Evolutionary conservation across 129 eudicot species (phyloP).

Genomic region (Cynara cardunculus): DNA sequence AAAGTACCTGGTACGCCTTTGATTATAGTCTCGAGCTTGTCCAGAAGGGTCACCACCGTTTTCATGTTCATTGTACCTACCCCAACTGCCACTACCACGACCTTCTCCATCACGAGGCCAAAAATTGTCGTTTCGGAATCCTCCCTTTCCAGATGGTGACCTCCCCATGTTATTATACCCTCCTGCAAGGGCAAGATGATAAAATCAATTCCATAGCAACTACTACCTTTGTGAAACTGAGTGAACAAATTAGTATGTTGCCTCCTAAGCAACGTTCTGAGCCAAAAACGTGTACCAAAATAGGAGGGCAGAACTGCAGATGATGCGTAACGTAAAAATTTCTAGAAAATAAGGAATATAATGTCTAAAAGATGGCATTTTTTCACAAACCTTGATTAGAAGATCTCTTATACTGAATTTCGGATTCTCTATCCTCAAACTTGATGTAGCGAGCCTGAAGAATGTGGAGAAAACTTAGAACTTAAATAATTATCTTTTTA

Average conservation of each 20-base stretch:
- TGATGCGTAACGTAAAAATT: background rate
- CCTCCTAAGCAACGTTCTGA: background rate
- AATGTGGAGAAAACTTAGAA: background rate
- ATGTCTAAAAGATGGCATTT: background rate
- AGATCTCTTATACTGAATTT: constrained; percentile 36
- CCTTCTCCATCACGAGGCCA: constrained; percentile 50
- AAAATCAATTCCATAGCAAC: background rate
- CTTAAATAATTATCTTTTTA: background rate
- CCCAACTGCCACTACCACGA: constrained; percentile 20
- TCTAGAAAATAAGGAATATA: background rate
- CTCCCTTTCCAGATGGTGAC: constrained; percentile 42
- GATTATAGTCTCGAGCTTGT: constrained; percentile 26
- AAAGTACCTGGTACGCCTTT: constrained; percentile 5
- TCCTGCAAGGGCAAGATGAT: constrained; percentile 30
- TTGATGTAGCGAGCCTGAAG: constrained; percentile 29
- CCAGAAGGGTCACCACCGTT: constrained; percentile 13
- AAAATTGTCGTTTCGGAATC: constrained; percentile 39
- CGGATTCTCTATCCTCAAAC: constrained; percentile 15
- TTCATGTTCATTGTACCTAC: constrained; percentile 20
- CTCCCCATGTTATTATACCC: constrained; percentile 44
- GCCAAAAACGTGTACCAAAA: background rate
- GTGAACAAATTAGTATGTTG: background rate
- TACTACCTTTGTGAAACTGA: background rate
- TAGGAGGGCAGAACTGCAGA: background rate
- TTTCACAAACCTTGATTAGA: constrained; percentile 30